Conservation (phyloP, 2,329 filamentous ascomycete genomes). For the Hypoxylon sp. region DNA sequence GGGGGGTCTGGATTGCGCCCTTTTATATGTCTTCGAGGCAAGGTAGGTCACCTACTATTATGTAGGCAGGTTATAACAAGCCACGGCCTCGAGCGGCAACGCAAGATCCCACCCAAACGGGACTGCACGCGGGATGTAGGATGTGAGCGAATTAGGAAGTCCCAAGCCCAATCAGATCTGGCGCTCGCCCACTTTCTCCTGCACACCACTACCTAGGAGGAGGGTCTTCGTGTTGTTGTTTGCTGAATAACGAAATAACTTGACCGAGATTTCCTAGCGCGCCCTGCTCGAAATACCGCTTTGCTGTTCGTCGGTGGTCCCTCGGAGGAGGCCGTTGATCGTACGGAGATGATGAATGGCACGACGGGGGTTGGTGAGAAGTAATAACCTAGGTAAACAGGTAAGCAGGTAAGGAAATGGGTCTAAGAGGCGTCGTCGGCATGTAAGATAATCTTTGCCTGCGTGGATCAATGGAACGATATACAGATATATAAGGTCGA, state of each 20-base stretch:
- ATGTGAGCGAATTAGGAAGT: conserved; percentile 48
- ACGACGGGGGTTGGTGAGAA: conserved; percentile 22
- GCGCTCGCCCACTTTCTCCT: conserved; percentile 31
- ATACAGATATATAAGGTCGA: conserved; percentile 15
- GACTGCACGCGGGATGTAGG: conserved; percentile 32
- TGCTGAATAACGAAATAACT: conserved; percentile 11
- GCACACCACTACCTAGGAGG: conserved; percentile 23
- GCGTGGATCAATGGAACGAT: conserved; percentile 11
- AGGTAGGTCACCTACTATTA: conserved; percentile 6
- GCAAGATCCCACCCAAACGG: conserved; percentile 28
- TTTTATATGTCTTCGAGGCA: conserved; percentile 23
- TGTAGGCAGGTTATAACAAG: conserved; percentile 19
- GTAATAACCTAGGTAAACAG: conserved; percentile 19
- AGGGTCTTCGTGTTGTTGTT: conserved; percentile 22
- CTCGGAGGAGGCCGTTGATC: conserved; percentile 43
- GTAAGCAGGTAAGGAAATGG: conserved; percentile 17
- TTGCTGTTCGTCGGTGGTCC: conserved; percentile 19
- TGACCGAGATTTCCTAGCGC: conserved; percentile 24
- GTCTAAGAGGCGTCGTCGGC: conserved; percentile 10
- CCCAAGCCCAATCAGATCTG: conserved; percentile 45
- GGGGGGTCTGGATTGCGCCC: conserved; percentile 25
- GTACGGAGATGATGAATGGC: conserved; percentile 32
- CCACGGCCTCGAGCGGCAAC: conserved; percentile 29
- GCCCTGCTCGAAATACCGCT: conserved; percentile 16
- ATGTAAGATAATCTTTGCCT: conserved; percentile 10